A percentile compares a stretch with the other conserved stretches of the same genome.
Evolutionary conservation across 192 early-diverging fungal species (phyloP).

Genomic region (Coemansia sp.): DNA sequence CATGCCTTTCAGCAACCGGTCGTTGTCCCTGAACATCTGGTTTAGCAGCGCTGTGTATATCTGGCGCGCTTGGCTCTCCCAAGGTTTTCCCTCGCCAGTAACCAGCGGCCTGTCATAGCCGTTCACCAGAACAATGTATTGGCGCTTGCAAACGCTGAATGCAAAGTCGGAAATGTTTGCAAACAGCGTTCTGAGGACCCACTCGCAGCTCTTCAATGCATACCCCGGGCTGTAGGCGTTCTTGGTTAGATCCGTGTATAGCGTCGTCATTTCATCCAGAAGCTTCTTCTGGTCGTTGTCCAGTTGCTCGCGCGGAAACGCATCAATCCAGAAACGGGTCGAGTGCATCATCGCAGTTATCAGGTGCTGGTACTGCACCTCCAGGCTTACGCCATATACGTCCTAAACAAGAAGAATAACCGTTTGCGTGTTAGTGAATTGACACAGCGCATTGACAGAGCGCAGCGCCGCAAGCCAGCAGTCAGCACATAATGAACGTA

Average conservation of each 20-base stretch:
- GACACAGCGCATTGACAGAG: no score
- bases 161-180: not conserved
- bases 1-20: not conserved
- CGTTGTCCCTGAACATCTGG: not conserved
- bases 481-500: not conserved
- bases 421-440: no score
- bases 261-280: not conserved
- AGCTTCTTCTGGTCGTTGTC: not conserved
- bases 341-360: no score
- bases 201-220: no score
- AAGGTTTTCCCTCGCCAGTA: not conserved
- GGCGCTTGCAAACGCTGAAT: not conserved
- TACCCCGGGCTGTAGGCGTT: no score
- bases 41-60: not conserved
- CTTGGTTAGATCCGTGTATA: not conserved
- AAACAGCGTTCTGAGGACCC: not conserved
- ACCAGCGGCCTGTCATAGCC: not conserved
- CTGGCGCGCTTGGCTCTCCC: not conserved
- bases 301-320: no score
- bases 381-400: no score
- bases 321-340: no score
- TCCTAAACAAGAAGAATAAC: no score
- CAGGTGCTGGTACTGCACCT: no score
- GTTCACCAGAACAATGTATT: slow-evolving; percentile 1
- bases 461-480: no score